Conservation (phyloP, 2,329 filamentous ascomycete genomes). For the Paraphoma chrysanthemicola region DNA sequence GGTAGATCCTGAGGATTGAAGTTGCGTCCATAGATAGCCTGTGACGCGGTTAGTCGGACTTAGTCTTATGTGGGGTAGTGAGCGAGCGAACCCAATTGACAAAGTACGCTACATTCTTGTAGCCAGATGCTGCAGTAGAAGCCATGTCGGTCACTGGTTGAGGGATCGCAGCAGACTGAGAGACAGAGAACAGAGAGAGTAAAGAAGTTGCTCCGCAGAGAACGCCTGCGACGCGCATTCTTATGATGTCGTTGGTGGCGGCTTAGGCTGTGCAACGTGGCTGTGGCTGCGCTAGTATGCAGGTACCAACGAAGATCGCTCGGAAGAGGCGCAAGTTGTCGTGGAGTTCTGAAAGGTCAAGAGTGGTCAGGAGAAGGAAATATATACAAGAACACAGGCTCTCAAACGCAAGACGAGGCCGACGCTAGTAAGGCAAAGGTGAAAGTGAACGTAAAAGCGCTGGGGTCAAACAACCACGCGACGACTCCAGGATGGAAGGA, state of each 20-base stretch:
- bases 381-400: neutral
- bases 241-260: conserved; percentile 29
- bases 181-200: conserved; percentile 25
- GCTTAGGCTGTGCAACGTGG: conserved; percentile 26
- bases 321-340: conserved; percentile 5
- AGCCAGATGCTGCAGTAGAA: conserved; percentile 32
- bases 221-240: conserved; percentile 28
- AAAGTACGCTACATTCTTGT: conserved; percentile 48
- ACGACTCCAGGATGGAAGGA: conserved; percentile 9
- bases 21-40: conserved; percentile 49
- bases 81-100: conserved; percentile 44
- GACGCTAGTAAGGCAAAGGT: neutral
- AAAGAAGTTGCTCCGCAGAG: conserved; percentile 27
- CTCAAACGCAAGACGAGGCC: neutral
- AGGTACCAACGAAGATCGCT: conserved; percentile 21
- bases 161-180: conserved; percentile 31
- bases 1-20: conserved; percentile 46
- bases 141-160: conserved; percentile 18
- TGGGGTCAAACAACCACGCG: conserved; percentile 11
- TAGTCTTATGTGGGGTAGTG: neutral
- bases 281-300: conserved; percentile 25
- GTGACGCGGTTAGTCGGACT: conserved; percentile 6
- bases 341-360: neutral
- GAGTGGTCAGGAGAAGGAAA: neutral
- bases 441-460: conserved; percentile 1